Percentiles rank a stretch among this genome's conserved stretches.
These are phyloP conservation scores for Aspergillus sp. DNA, from an alignment of 2,329 filamentous ascomycete species.

Conservation along the genomic window DNA sequence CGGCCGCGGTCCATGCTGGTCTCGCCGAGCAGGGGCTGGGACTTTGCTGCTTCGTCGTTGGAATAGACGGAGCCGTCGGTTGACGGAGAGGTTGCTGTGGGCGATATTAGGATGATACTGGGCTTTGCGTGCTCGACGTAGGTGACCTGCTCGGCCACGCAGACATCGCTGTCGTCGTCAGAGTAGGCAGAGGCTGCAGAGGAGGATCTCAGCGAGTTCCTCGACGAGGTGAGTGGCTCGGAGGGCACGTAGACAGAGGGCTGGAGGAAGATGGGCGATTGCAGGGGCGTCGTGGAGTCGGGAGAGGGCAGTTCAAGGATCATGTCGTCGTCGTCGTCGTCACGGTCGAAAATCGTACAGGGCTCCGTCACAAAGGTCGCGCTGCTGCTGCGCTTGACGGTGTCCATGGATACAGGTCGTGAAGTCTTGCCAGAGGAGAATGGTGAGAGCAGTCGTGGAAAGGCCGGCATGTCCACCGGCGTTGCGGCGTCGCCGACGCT, in stretches of 20 bases:
- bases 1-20: slow-evolving; percentile 6
- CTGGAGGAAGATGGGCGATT: slow-evolving; percentile 30
- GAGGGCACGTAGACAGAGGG: slow-evolving; percentile 31
- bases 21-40: slow-evolving; percentile 17
- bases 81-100: slow-evolving; percentile 16
- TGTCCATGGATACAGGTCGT: slow-evolving; percentile 36
- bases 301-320: slow-evolving; percentile 35
- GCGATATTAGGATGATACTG: slow-evolving; percentile 33
- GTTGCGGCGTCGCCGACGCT: slow-evolving; percentile 23
- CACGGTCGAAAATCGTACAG: slow-evolving; percentile 24
- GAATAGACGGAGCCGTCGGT: slow-evolving; percentile 14
- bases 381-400: slow-evolving; percentile 34
- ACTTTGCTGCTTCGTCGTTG: slow-evolving; percentile 15
- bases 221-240: slow-evolving; percentile 18
- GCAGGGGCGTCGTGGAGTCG: slow-evolving; percentile 25
- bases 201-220: slow-evolving; percentile 20
- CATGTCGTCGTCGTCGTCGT: slow-evolving; percentile 23
- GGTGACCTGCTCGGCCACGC: slow-evolving; percentile 33
- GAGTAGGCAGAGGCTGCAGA: slow-evolving; percentile 31
- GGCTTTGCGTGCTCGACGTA: slow-evolving; percentile 32
- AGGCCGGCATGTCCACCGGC: slow-evolving; percentile 18
- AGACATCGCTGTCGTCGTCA: slow-evolving; percentile 32
- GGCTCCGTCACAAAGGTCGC: slow-evolving; percentile 31
- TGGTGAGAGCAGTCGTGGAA: slow-evolving; percentile 20
- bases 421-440: slow-evolving; percentile 23